Evolutionary conservation across 2,329 filamentous ascomycete genomes (phyloP).

Genomic region (Ascomycota sp.): DNA sequence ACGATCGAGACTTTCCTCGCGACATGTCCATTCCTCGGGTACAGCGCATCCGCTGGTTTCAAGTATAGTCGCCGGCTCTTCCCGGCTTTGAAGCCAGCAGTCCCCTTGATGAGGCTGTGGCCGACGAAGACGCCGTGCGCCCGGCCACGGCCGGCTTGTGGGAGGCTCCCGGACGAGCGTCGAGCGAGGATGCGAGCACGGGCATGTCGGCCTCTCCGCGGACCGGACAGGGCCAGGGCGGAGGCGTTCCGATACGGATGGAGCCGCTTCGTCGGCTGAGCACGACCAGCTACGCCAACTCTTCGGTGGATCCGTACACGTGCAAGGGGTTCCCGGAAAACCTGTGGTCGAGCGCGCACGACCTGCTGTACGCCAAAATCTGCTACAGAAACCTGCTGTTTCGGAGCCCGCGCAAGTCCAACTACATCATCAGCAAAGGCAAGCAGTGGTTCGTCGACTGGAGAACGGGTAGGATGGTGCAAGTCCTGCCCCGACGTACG

Average conservation of each 20-base stretch:
- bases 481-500: conserved; percentile 33
- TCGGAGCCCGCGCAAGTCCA: conserved; percentile 34
- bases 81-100: conserved; percentile 2
- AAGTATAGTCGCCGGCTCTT: conserved; percentile 15
- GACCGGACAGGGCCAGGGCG: not conserved
- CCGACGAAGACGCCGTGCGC: too few relatives aligned
- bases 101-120: too few relatives aligned
- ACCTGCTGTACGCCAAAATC: conserved; percentile 37
- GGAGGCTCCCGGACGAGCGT: too few relatives aligned
- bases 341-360: conserved; percentile 32
- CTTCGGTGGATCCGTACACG: conserved; percentile 23
- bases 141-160: too few relatives aligned
- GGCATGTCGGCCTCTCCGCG: not conserved
- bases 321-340: conserved; percentile 37
- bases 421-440: conserved; percentile 34
- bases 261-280: conserved; percentile 19
- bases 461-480: conserved; percentile 32
- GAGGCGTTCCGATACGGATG: conserved; percentile 8
- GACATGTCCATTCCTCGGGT: conserved; percentile 42
- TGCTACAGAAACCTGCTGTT: conserved; percentile 39
- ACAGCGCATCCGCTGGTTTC: conserved; percentile 30
- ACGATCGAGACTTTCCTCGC: conserved; percentile 44
- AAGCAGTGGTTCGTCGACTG: conserved; percentile 41
- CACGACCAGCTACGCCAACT: conserved; percentile 23
- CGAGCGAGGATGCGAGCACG: too few relatives aligned